Conservation (phyloP, 805 yeast species). For the Scheffersomyces lignosus region DNA sequence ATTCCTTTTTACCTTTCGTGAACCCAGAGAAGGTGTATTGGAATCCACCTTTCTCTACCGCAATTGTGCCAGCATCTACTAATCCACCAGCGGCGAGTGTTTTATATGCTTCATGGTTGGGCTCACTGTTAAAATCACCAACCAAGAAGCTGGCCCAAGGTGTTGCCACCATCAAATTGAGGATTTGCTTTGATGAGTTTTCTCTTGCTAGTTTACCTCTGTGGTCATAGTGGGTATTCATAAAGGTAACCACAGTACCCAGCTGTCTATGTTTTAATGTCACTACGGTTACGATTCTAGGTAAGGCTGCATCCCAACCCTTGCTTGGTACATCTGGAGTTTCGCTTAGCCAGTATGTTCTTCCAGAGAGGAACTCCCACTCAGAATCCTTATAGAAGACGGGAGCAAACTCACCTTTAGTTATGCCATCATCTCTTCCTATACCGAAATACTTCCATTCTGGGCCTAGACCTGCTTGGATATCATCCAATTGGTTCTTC, state of each 20-base stretch:
- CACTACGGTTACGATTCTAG: slow-evolving; percentile 40
- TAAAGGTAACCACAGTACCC: slow-evolving; percentile 23
- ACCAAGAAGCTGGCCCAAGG: slow-evolving; percentile 42
- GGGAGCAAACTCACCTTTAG: slow-evolving; percentile 53
- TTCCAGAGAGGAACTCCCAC: slow-evolving; percentile 39
- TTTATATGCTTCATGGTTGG: slow-evolving; percentile 16
- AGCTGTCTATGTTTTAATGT: slow-evolving; percentile 19
- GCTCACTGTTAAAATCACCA: slow-evolving; percentile 56
- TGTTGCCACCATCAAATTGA: slow-evolving; percentile 12
- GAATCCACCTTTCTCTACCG: slow-evolving; percentile 20
- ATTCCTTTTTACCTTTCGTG: slow-evolving; percentile 16
- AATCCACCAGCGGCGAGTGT: slow-evolving; percentile 37
- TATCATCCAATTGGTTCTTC: slow-evolving; percentile 40
- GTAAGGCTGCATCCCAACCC: slow-evolving; percentile 50
- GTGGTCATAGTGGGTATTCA: slow-evolving; percentile 55
- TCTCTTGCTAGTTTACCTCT: slow-evolving; percentile 45
- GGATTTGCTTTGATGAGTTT: slow-evolving; percentile 44
- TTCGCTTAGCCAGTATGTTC: slow-evolving; percentile 53
- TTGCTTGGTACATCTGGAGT: slow-evolving; percentile 55
- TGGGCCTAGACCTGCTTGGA: slow-evolving; percentile 34
- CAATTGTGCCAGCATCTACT: slow-evolving; percentile 22
- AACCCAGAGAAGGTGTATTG: slow-evolving; percentile 45
- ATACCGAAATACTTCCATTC: slow-evolving; percentile 44
- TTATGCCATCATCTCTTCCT: slow-evolving; percentile 54
- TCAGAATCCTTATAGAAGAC: slow-evolving; percentile 39